Evolutionary conservation across 2,329 filamentous ascomycete species (phyloP), one percentile per base, ranked within the genome.

Genomic region (Hypoxylon rubiginosum): DNA sequence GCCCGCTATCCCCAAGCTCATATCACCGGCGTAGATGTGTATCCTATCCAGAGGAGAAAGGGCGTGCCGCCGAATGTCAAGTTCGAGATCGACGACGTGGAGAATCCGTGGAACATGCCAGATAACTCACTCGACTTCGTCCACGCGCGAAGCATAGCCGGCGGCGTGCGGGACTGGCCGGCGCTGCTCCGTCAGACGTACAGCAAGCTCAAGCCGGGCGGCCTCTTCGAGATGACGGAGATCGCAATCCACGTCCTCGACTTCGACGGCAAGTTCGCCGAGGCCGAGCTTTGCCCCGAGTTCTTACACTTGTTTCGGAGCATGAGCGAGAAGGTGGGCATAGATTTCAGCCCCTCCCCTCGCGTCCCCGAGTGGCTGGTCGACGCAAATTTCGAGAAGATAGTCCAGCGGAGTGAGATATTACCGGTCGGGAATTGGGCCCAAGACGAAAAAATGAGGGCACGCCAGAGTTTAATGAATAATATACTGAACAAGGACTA

Each of bases 31-130:
- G 75, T 82, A 45, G 82, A 83, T 62, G 69, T 82, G 19, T 81
- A 78, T 19, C 77, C 77, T 26, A 79, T 80, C n/a, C 75, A 83
- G 34, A 72, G 80, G 46, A 79, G 78, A 15, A 79, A 74, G 8
- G 74, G 77, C 26, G 83, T 89, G 7, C 88, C 88, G 6, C 82
- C 85, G 17, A 90, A 90, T 69, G 82, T 90, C 21, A 81, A 79
- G 3, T 90, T 90, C 72, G 79, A 86, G 62, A 82, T 90, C 41
- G 85, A 86, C 72, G 87, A 90, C 72, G 81, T 85, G 30, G 85
- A 87, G 65, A 80, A 85, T 28, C 78, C 75, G 3, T 83, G 81
- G 82, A 75, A 74, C 3, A 72, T 72, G 6, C 61, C 71, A 4
- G 68, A 66, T 11, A 66, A 62, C 26, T 75, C 73, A 15, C 57